Conservation (phyloP, 805 yeast species). For the Saturnispora saitoi region DNA sequence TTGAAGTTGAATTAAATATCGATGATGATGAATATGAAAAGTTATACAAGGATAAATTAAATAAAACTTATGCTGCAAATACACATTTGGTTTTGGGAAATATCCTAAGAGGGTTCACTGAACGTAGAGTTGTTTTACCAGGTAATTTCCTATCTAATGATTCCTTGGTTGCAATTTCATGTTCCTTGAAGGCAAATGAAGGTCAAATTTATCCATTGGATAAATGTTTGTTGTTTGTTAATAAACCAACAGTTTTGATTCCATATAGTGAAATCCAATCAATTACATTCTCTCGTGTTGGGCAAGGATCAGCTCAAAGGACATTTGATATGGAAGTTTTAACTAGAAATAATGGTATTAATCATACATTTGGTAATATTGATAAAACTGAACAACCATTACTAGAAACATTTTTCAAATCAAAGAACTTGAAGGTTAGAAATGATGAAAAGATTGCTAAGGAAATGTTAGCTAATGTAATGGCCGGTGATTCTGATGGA, state of each 20-base stretch:
- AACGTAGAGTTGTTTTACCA: slow-evolving; percentile 75
- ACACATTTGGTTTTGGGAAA: slow-evolving; percentile 84
- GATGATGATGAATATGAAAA: slow-evolving; percentile 72
- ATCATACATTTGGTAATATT: slow-evolving; percentile 82
- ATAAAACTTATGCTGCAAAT: slow-evolving; percentile 63
- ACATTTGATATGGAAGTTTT: slow-evolving; percentile 87
- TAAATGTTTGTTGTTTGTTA: slow-evolving; percentile 79
- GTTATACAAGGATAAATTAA: slow-evolving; percentile 66
- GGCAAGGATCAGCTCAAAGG: slow-evolving; percentile 70
- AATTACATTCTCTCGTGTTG: slow-evolving; percentile 82
- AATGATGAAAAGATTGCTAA: slow-evolving; percentile 88
- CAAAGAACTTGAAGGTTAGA: slow-evolving; percentile 71
- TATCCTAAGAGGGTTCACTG: slow-evolving; percentile 83
- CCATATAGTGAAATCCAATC: slow-evolving; percentile 74
- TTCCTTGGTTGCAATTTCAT: slow-evolving; percentile 77
- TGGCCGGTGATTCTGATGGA: slow-evolving; percentile 50
- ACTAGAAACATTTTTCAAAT: slow-evolving; percentile 66
- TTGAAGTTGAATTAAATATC: slow-evolving; percentile 80
- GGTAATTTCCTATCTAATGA: slow-evolving; percentile 72
- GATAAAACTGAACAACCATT: slow-evolving; percentile 81
- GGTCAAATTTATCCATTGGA: slow-evolving; percentile 92
- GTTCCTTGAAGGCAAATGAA: slow-evolving; percentile 91
- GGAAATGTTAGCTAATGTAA: slow-evolving; percentile 66
- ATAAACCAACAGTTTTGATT: slow-evolving; percentile 89
- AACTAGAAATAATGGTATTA: slow-evolving; percentile 53